Base-by-base conservation (phyloP, 2,329 filamentous ascomycete genomes). In the Cercospora beticola region DNA sequence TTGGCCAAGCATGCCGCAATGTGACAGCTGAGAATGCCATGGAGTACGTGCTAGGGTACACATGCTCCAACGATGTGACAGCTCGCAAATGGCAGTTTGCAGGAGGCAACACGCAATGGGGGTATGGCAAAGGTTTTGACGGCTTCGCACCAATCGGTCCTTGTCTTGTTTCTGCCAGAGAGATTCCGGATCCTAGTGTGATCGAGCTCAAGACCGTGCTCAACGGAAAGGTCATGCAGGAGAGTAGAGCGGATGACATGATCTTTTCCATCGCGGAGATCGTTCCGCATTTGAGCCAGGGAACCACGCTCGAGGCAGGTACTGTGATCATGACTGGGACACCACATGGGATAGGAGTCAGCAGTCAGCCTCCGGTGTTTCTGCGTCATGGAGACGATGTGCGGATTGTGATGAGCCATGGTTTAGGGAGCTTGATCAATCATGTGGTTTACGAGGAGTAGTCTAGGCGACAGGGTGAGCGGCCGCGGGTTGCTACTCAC, bases 41-140 rank as follows among this genome's bases (percentile, higher is more conserved):
- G 14, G 74, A 78, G 0, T 86, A 87, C 70, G 80, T 89, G 7
- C 83, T 83, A 1, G 87, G 82, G 6, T 88, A 87, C 73, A 83
- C 84, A 0, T 78, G 77, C 31, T 85, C 85, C 31, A 88, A 89
- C 70, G 86, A 88, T 70, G 79, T 89, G 0, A 85, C 83, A 0
- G 78, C 83, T 3, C 82, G 87, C 21, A 82, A 84, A 0, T 76
- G 75, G 0, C 77, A 82, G 2, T 88, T 0, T 65, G 79, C 0
- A 74, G 84, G 85, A 0, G 85, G 86, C 0, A 79, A 49, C 75
- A 78, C 0, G 76, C 86, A 88, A 73, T 88, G 84, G 83, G 82
- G 83, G 0, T 88, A 87, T 70, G 82, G 80, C 16, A 88, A 88
- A 71, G 84, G 85, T 0, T 88, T 88, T 64, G 86, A 88, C 70